Conservation (phyloP, 192 early-diverging fungal species). For the Funneliformis geosporum region DNA sequence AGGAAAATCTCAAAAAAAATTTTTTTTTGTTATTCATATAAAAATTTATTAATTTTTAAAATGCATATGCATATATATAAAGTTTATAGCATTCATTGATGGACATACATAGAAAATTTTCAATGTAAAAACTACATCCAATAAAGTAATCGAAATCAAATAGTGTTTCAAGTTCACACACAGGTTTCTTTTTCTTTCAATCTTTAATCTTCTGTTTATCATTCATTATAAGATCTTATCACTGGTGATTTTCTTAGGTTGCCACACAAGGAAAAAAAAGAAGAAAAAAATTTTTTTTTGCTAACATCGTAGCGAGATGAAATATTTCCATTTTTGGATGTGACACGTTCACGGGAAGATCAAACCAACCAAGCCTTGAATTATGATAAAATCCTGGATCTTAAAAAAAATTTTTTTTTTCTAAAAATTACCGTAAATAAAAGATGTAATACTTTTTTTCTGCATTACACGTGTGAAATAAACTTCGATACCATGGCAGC, state of each 20-base stretch:
- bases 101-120: background rate
- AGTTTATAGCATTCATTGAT: background rate
- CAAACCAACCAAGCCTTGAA: background rate
- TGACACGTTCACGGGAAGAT: background rate
- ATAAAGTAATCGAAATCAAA: background rate
- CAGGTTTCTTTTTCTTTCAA: no score
- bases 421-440: background rate
- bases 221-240: background rate
- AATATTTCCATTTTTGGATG: background rate
- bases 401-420: background rate
- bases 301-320: background rate
- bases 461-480: background rate
- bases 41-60: no score
- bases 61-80: no score
- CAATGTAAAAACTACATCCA: background rate
- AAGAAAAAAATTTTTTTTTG: background rate
- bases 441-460: background rate
- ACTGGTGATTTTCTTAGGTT: background rate
- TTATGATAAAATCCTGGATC: background rate
- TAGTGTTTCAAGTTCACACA: background rate
- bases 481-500: background rate
- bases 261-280: no score
- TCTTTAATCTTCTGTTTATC: background rate
- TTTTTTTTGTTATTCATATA: no score
- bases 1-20: background rate